Conservation (phyloP, 2,329 filamentous ascomycete genomes). For the Cladosporium oxysporum region DNA sequence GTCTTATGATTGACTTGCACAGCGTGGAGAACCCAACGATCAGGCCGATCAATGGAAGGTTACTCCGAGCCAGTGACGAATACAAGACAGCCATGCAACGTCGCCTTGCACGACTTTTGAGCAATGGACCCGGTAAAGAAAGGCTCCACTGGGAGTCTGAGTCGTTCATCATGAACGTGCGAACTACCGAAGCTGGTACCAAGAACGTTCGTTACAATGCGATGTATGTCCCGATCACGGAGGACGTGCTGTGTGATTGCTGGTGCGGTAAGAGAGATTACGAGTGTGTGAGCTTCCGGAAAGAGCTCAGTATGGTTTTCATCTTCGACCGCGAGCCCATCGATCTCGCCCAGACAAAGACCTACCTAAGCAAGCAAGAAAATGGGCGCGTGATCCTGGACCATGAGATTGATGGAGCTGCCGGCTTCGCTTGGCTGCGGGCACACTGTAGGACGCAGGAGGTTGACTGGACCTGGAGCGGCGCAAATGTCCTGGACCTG, state of each 20-base stretch:
- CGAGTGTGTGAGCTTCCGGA: neutral
- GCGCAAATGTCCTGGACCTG: neutral
- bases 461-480: neutral
- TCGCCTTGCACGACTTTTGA: neutral
- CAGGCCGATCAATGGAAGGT: neutral
- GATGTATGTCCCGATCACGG: neutral
- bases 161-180: neutral
- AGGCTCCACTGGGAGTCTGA: neutral
- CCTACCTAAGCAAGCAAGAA: neutral
- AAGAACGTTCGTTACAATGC: neutral
- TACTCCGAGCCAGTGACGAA: neutral
- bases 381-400: neutral
- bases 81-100: neutral
- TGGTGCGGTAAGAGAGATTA: neutral
- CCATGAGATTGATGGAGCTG: neutral
- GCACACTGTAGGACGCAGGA: neutral
- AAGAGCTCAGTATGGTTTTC: neutral
- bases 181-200: neutral
- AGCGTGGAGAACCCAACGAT: neutral
- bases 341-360: neutral
- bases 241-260: neutral
- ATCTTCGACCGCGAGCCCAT: neutral
- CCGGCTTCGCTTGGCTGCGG: neutral
- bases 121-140: neutral
- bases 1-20: neutral